Evolutionary conservation across 1,284 basidiomycete species (phyloP).

Genomic region (Leccinum huronense): DNA sequence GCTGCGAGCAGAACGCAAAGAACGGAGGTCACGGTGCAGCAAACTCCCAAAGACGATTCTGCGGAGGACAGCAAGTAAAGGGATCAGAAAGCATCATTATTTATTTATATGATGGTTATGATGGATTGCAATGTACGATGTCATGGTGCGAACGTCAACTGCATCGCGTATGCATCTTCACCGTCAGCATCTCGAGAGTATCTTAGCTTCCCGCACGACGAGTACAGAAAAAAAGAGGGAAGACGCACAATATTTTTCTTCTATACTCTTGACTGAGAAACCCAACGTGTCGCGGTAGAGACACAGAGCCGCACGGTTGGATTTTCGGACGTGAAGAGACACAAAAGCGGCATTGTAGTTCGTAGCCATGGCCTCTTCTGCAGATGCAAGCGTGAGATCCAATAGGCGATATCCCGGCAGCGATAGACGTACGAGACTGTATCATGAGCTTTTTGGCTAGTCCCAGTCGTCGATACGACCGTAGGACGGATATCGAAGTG

Average conservation of each 20-base stretch:
- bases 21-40: background rate
- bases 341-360: slow-evolving; percentile 86
- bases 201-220: slow-evolving; percentile 13
- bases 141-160: slow-evolving; percentile 53
- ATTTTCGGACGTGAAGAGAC: slow-evolving; percentile 89
- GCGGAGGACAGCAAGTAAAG: slow-evolving; percentile 6
- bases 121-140: slow-evolving; percentile 3
- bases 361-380: slow-evolving; percentile 89
- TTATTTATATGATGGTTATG: slow-evolving; percentile 10
- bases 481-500: slow-evolving; percentile 92
- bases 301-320: slow-evolving; percentile 85
- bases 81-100: slow-evolving; percentile 8
- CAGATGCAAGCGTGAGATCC: slow-evolving; percentile 13
- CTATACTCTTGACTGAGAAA: slow-evolving; percentile 82
- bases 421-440: slow-evolving; percentile 72
- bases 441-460: slow-evolving; percentile 93
- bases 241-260: slow-evolving; percentile 83
- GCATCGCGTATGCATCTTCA: slow-evolving; percentile 91
- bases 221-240: slow-evolving; percentile 3
- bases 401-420: slow-evolving; percentile 1
- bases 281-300: slow-evolving; percentile 89
- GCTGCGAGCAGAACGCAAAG: slow-evolving; percentile 15
- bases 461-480: slow-evolving; percentile 86
- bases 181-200: slow-evolving; percentile 76
- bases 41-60: background rate